Base-by-base conservation (phyloP, 768 basidiomycete species). In the Boletus rubroflammeus region DNA sequence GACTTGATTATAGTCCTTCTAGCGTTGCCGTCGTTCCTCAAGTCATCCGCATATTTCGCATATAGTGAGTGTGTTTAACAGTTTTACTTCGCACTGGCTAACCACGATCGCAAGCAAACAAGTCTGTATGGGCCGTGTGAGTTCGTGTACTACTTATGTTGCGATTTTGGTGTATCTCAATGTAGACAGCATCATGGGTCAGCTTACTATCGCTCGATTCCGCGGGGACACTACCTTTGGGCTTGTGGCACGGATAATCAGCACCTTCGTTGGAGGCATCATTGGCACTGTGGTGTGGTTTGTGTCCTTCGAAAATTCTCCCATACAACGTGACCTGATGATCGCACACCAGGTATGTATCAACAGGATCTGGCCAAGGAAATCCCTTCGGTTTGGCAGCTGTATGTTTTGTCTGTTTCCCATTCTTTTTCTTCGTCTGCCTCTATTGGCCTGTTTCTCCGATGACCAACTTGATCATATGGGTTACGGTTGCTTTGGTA, bases 221-320 rank as follows among this genome's bases (percentile, higher is more conserved):
- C 77, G 85, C 41, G 89, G 88, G 1, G 89, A 92, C 49, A 92
- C 88, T 0, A 77, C 81, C 0, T 86, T 86, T 54, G 85, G 80
- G 2, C 75, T 88, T 14, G 70, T 82, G 5, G 75, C 81, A 1
- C 79, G 89, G 52, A 76, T 88, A 23, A 35, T 78, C 5, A 81
- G 81, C 45, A 90, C 89, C 1, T 85, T 89, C 54, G 67, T 77
- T 25, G 89, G 89, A 7, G 82, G 82, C 6, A 42, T 85, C 6
- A 65, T 82, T 1, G 89, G 89, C 1, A 76, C 81, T 58, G 71
- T 77, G 5, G 77, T 90, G 68, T 90, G 89, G 90, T 86, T 61
- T 21, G 79, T 69, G 21, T 28, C 17, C 5, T 53, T 47, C 3
- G 13, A 47, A 6, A 21, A 5, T 36, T 6, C 0, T 15, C 15